Evolutionary conservation across 2,329 filamentous ascomycete species (phyloP), one percentile per base, ranked within the genome.

Genomic region (Diaporthe nobilis): DNA sequence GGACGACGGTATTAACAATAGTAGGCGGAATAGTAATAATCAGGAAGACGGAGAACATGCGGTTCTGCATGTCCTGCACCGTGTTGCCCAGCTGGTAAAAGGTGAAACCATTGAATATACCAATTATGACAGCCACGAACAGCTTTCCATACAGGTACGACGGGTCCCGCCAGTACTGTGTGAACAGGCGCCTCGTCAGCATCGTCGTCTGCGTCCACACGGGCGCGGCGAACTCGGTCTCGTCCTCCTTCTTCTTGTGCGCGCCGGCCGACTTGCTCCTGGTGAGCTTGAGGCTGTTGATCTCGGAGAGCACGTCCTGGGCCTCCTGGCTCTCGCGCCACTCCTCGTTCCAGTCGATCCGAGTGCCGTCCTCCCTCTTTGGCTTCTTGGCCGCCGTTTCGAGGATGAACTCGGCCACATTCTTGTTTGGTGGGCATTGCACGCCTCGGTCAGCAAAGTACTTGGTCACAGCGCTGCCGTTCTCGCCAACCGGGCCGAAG

Each of bases 11-110:
- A 79, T 95, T 93, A 75, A 96, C 94, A 0, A 96, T 85, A 0
- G 93, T 92, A 0, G 93, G 93, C 1, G 90, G 89, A 78, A 97
- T 94, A 9, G 92, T 94, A 5, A 96, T 86, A 0, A 93, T 93
- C 88, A 95, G 92, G 83, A 96, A 96, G 73, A 93, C 87, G 12
- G 92, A 92, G 84, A 96, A 96, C 12, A 96, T 87, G 10, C 93
- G 88, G 63, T 91, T 92, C 82, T 94, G 93, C 84, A 93, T 90
- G 79, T 93, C 92, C 75, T 92, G 89, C 1, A 85, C 85, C 3
- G 88, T 86, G 68, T 88, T 86, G 0, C 88, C 88, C 0, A 93
- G 82, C 77, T 91, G 87, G 86, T 89, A 94, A 80, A 94, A 94
- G 0, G 92, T 94, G 80, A 94, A 94, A 20, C 90, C 90, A 77